phyloP scores from a whole-genome alignment of 129 eudicot genomes.

The Oenanthe sinensis region DNA sequence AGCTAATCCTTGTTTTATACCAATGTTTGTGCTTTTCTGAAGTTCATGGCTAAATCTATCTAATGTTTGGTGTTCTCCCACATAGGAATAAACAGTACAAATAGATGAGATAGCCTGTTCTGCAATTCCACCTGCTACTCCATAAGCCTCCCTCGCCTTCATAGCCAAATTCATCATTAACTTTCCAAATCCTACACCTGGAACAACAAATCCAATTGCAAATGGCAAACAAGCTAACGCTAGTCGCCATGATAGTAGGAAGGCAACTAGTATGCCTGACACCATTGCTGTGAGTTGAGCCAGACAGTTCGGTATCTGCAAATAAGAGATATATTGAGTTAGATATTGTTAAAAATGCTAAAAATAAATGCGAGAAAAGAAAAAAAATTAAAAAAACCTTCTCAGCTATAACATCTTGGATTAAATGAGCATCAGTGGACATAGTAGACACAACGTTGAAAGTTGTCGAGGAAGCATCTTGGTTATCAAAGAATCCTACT shows the following conservation, averaged over 20 bases:
- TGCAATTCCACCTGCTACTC: constrained; percentile 65
- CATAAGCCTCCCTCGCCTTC: constrained; percentile 50
- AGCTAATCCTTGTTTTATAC: constrained; percentile 51
- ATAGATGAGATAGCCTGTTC: constrained; percentile 76
- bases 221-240: constrained; percentile 58
- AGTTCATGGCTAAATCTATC: constrained; percentile 49
- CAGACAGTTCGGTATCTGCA: constrained; percentile 64
- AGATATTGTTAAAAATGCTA: not conserved
- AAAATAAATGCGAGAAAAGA: not conserved
- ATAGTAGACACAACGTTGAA: constrained; percentile 59
- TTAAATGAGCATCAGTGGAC: constrained; percentile 62
- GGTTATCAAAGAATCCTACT: constrained; percentile 64
- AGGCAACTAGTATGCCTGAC: constrained; percentile 35
- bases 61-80: constrained; percentile 57
- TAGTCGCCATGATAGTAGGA: constrained; percentile 73
- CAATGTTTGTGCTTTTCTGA: constrained; percentile 43
- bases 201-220: constrained; percentile 40
- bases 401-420: constrained; percentile 72
- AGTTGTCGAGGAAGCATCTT: constrained; percentile 58
- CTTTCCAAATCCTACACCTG: constrained; percentile 52
- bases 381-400: constrained; percentile 34
- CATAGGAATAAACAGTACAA: constrained; percentile 66
- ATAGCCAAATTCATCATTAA: constrained; percentile 40
- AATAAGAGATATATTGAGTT: not conserved
- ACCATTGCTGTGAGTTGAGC: constrained; percentile 43